Percentiles rank a stretch among this genome's conserved stretches.
phyloP scores from a whole-genome alignment of 306 rosid species.

The Quercus agrifolia region DNA sequence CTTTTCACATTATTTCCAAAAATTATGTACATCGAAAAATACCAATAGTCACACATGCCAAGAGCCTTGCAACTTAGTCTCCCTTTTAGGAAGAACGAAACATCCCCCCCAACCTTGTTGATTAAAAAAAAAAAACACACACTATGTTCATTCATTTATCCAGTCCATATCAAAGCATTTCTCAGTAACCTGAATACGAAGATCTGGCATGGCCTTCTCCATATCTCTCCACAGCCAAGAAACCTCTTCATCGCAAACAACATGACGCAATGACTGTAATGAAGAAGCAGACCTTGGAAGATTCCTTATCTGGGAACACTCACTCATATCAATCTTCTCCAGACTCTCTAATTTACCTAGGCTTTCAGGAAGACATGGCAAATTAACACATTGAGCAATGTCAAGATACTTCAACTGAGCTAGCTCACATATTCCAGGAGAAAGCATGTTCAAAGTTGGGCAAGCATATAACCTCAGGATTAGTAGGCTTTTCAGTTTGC shows the following conservation, averaged over 20 bases:
- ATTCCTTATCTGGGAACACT: conserved; percentile 52
- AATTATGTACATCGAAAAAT: too few species aligned
- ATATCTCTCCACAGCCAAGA: conserved; percentile 60
- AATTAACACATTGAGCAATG: conserved; percentile 68
- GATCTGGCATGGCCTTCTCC: conserved; percentile 44
- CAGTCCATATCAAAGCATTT: conserved; percentile 61
- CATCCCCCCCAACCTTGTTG: too few species aligned
- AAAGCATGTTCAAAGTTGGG: conserved; percentile 54
- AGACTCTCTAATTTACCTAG: conserved; percentile 48
- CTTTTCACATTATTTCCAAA: too few species aligned
- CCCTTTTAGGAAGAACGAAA: too few species aligned
- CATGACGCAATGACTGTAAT: conserved; percentile 45
- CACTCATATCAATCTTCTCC: conserved; percentile 94
- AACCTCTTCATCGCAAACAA: conserved; percentile 84
- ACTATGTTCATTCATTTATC: conserved; percentile 52
- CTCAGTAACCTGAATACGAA: conserved; percentile 64
- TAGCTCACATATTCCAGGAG: conserved; percentile 50
- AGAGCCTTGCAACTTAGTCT: too few species aligned
- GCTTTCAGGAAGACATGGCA: conserved; percentile 52
- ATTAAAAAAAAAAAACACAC: too few species aligned
- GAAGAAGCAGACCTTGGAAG: conserved; percentile 52
- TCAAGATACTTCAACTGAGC: conserved; percentile 54
- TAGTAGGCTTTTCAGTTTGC: conserved; percentile 38
- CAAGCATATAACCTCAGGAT: conserved; percentile 77
- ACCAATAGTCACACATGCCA: too few species aligned